Conservation (phyloP, 2,329 filamentous ascomycete genomes). For the Bisporella sp. region DNA sequence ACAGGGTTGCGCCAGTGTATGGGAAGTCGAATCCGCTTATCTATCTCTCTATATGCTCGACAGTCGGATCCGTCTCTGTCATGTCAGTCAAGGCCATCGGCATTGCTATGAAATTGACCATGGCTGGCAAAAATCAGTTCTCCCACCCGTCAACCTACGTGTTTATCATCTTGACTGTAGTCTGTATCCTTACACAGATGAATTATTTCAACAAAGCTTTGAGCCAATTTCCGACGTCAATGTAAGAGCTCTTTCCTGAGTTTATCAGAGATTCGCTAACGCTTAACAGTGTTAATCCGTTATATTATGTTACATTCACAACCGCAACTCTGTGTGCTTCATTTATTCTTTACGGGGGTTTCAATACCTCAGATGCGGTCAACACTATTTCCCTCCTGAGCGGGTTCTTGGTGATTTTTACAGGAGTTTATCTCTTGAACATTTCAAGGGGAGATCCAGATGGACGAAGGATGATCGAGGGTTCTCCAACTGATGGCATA, state of each 20-base stretch:
- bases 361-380: constrained; percentile 88
- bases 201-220: constrained; percentile 99
- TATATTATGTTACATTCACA: constrained; percentile 96
- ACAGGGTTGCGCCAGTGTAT: constrained; percentile 80
- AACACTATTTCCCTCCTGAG: constrained; percentile 89
- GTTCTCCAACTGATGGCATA: constrained; percentile 63
- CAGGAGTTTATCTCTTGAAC: constrained; percentile 91
- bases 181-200: constrained; percentile 98
- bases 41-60: constrained; percentile 96
- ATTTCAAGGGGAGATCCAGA: constrained; percentile 89
- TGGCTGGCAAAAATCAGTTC: constrained; percentile 93
- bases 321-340: constrained; percentile 90
- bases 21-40: constrained; percentile 95
- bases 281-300: constrained; percentile 54
- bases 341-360: constrained; percentile 91
- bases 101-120: constrained; percentile 91
- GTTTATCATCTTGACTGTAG: constrained; percentile 84
- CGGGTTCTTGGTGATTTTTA: constrained; percentile 91
- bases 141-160: constrained; percentile 92
- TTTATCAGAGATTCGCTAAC: constrained; percentile 5
- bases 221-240: constrained; percentile 93
- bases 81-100: constrained; percentile 99
- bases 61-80: constrained; percentile 92
- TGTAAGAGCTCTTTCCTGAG: constrained; percentile 52
- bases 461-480: constrained; percentile 59